A percentile compares a stretch with the other conserved stretches of the same genome.
Conservation (phyloP, 176 grass and related monocot genomes). For the Ensete ventricosum region DNA sequence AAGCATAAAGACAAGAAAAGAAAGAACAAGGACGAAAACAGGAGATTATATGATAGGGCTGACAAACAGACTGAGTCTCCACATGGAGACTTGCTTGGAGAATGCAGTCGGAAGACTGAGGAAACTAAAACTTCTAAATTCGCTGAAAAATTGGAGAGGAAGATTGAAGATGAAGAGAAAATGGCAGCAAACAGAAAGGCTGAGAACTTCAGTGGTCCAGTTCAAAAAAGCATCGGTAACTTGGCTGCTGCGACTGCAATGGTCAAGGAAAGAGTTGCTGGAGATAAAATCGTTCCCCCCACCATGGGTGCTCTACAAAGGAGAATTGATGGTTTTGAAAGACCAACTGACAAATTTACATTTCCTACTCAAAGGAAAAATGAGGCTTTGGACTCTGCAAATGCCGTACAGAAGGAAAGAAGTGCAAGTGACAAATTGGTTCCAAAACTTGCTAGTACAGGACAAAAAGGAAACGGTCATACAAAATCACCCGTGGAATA, state of each 20-base stretch:
- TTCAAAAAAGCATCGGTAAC: constrained; percentile 31
- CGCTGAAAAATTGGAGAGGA: constrained; percentile 40
- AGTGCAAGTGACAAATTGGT: constrained; percentile 1
- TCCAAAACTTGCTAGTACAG: background rate
- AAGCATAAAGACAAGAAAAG: constrained; percentile 23
- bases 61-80: constrained; percentile 29
- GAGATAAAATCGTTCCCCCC: constrained; percentile 39
- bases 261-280: constrained; percentile 33
- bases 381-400: constrained; percentile 33
- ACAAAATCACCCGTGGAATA: constrained; percentile 28
- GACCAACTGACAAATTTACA: constrained; percentile 41
- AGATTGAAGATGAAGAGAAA: constrained; percentile 36
- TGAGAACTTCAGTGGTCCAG: constrained; percentile 34
- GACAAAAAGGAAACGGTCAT: constrained; percentile 29
- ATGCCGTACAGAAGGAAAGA: constrained; percentile 27
- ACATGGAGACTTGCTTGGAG: constrained; percentile 33
- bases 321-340: constrained; percentile 38
- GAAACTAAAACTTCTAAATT: constrained; percentile 42
- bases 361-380: constrained; percentile 39
- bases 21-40: constrained; percentile 58
- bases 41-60: constrained; percentile 29
- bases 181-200: constrained; percentile 25
- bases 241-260: constrained; percentile 22
- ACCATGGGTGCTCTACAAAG: constrained; percentile 25
- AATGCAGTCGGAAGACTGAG: constrained; percentile 36